phyloP scores from a whole-genome alignment of 78 protist species.

The Protostelium mycophagum region DNA sequence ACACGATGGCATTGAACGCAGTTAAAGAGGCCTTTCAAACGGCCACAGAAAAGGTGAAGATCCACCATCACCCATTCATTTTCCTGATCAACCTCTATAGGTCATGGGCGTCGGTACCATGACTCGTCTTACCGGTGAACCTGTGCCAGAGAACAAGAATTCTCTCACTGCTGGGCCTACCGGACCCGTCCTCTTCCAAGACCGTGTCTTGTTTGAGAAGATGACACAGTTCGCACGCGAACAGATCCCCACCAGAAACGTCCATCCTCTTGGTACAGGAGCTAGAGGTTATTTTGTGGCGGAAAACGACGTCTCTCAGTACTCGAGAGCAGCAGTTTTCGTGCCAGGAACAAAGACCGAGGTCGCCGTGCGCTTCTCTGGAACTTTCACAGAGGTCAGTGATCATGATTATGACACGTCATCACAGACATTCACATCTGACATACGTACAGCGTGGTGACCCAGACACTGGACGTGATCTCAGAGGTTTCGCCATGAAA shows the following conservation, averaged over 20 bases:
- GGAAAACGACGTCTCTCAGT: neutral
- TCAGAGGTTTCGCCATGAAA: slow-evolving; percentile 82
- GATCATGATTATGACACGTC: too few relatives aligned
- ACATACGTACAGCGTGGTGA: too few relatives aligned
- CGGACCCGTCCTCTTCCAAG: slow-evolving; percentile 79
- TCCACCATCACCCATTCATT: neutral
- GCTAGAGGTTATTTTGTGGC: slow-evolving; percentile 71
- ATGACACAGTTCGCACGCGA: slow-evolving; percentile 71
- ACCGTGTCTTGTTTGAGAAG: slow-evolving; percentile 54
- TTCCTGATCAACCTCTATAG: neutral
- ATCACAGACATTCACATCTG: too few relatives aligned
- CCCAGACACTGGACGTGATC: slow-evolving; percentile 78
- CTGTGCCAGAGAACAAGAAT: slow-evolving; percentile 43
- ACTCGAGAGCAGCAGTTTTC: neutral
- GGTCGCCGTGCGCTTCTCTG: neutral
- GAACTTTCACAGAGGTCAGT: neutral
- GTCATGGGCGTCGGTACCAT: neutral
- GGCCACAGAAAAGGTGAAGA: neutral
- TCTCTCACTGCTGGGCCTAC: slow-evolving; percentile 58
- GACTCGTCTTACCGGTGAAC: slow-evolving; percentile 28
- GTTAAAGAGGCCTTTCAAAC: neutral
- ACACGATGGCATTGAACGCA: neutral
- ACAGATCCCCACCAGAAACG: slow-evolving; percentile 77
- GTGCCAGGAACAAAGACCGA: neutral
- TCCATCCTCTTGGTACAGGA: slow-evolving; percentile 80